Evolutionary conservation across 192 early-diverging fungal species (phyloP), one percentile per base, ranked within the genome.

Genomic region (Backusella australiensis): DNA sequence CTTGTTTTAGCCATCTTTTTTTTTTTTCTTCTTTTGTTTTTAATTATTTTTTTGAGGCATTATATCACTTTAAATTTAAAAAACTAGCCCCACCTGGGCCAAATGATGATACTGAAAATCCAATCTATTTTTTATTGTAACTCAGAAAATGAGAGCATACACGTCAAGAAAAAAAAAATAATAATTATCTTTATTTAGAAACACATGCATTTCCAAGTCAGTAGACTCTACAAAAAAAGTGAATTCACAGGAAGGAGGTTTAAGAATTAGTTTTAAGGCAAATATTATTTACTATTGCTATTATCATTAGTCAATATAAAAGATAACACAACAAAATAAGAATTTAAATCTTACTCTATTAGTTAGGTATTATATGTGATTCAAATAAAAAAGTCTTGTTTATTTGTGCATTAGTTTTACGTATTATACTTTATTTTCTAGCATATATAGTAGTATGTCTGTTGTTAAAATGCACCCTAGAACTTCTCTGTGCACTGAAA

Each of bases 181-280:
- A 52, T 39, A 52, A 56, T 3, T 23, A 56, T 56, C 53, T 56
- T 56, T 56, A 56, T 56, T 56, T 56, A 56, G 53, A 56, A 56
- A 56, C 53, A 56, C 53, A 56, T 56, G 8, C 21, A 56, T 56
- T 56, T 56, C 53, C 53, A 56, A 56, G 53, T 56, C 53, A 56
- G 53, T 56, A 56, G 53, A 23, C 19, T 56, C 21, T 21, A 56
- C 53, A 56, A 23, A 56, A 21, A 21, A 56, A 23, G 21, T 1
- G 6, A 3, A 56, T 44, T 44, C 42, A 17, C 42, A 23, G 19
- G 53, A 21, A 8, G 21, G n/a, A 9, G 53, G 11, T 56, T 21
- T 21, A 56, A 56, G 53, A 23, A 7, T 23, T 23, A 56, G n/a
- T 8, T 56, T 21, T 56, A 56, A 9, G n/a, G n/a, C 23, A 7